Conservation (phyloP, 768 basidiomycete genomes). For the Naganishia friedmannii region DNA sequence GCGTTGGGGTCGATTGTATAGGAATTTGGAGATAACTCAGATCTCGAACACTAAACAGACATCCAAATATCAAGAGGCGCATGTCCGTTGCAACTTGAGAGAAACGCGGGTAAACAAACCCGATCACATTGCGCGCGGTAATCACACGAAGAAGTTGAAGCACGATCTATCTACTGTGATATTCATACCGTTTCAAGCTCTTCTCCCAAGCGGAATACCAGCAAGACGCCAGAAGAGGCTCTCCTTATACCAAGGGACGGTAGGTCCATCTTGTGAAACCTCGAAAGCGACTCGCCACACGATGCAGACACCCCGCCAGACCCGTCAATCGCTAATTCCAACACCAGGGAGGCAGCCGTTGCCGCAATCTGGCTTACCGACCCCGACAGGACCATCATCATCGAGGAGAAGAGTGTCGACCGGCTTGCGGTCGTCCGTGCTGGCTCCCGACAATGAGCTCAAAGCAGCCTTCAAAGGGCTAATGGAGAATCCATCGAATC, state of each 20-base stretch:
- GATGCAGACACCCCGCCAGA: constrained; percentile 14
- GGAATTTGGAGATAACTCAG: no score
- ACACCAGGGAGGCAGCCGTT: constrained; percentile 30
- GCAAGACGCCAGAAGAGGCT: constrained; percentile 5
- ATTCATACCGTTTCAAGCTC: not conserved
- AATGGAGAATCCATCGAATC: constrained; percentile 36
- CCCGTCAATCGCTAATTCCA: constrained; percentile 29
- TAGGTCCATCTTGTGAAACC: not conserved
- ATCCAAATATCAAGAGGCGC: not conserved
- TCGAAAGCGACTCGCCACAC: not conserved
- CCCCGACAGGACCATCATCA: constrained; percentile 38
- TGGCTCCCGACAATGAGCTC: constrained; percentile 36
- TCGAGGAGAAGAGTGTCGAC: constrained; percentile 40
- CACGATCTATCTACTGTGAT: constrained; percentile 6
- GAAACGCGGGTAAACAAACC: constrained; percentile 20
- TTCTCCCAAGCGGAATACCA: not conserved
- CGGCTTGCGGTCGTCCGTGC: constrained; percentile 27
- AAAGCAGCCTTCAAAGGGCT: constrained; percentile 43
- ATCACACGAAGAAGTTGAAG: not conserved
- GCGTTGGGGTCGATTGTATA: no score
- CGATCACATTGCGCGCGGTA: constrained; percentile 1
- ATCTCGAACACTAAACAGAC: not conserved
- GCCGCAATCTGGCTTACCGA: constrained; percentile 42
- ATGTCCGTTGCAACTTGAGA: not conserved
- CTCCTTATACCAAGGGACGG: not conserved